phyloP scores from a whole-genome alignment of 1,284 basidiomycete species.

The Fomes fomentarius region DNA sequence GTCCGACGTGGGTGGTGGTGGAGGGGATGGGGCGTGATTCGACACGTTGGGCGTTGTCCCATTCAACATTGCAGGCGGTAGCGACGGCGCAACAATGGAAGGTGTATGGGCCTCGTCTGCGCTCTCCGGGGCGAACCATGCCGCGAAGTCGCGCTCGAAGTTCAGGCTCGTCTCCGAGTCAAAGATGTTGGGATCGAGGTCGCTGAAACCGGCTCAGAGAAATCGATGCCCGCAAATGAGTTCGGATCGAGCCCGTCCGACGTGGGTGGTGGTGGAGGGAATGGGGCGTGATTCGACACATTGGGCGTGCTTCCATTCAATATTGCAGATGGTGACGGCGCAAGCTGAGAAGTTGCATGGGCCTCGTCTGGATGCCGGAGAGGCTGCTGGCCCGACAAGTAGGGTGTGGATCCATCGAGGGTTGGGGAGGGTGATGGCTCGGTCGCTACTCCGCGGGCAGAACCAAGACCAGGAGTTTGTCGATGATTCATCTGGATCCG shows the following conservation, averaged over 20 bases:
- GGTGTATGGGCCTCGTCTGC: too few relatives aligned
- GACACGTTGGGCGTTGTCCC: conserved; percentile 24
- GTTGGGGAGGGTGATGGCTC: too few relatives aligned
- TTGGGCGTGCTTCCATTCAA: conserved; percentile 35
- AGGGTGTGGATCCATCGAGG: too few relatives aligned
- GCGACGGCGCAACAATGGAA: too few relatives aligned
- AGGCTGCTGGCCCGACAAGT: too few relatives aligned
- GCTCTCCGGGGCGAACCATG: conserved; percentile 59
- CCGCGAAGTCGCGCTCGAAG: conserved; percentile 69
- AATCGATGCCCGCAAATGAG: conserved; percentile 41
- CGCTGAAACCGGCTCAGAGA: conserved; percentile 1
- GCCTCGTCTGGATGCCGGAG: too few relatives aligned
- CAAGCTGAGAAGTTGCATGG: too few relatives aligned
- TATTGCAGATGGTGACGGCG: conserved; percentile 47
- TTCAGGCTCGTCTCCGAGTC: conserved; percentile 46
- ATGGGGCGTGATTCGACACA: conserved; percentile 19
- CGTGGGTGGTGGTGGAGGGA: conserved; percentile 19
- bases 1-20: conserved; percentile 35
- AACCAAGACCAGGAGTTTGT: too few relatives aligned
- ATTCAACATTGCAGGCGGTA: conserved; percentile 44
- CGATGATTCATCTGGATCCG: too few relatives aligned
- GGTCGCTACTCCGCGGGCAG: too few relatives aligned
- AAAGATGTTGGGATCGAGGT: conserved; percentile 11
- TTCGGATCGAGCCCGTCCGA: conserved; percentile 48
- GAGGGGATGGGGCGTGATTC: conserved; percentile 20